Evolutionary conservation across 2,329 filamentous ascomycete genomes (phyloP).

Genomic region (Seiridium unicorne): DNA sequence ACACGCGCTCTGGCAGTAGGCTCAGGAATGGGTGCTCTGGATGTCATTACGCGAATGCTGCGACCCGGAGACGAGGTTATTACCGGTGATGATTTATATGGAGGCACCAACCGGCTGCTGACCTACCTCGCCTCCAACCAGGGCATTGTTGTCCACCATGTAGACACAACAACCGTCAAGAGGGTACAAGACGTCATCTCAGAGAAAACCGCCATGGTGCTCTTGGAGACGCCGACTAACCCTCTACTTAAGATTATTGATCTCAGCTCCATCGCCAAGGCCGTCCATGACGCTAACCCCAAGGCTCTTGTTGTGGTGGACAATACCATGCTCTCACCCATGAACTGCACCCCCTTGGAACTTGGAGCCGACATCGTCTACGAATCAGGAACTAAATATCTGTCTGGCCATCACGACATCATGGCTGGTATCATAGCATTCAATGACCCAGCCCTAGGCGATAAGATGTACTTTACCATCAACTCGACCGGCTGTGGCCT

Average conservation of each 20-base stretch:
- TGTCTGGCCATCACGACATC: constrained; percentile 96
- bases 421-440: constrained; percentile 97
- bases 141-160: constrained; percentile 91
- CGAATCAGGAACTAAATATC: constrained; percentile 96
- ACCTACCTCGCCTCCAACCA: constrained; percentile 88
- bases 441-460: constrained; percentile 77
- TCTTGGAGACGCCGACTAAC: constrained; percentile 96
- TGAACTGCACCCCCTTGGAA: constrained; percentile 90
- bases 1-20: constrained; percentile 87
- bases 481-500: constrained; percentile 94
- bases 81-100: constrained; percentile 95
- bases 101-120: constrained; percentile 88
- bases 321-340: constrained; percentile 98
- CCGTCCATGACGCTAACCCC: constrained; percentile 75
- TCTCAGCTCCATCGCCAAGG: constrained; percentile 73
- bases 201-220: constrained; percentile 87
- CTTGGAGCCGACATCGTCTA: constrained; percentile 95
- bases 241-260: constrained; percentile 98
- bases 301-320: constrained; percentile 86
- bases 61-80: constrained; percentile 95
- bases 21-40: constrained; percentile 94
- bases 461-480: constrained; percentile 95
- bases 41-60: constrained; percentile 90
- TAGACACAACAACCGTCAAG: constrained; percentile 83
- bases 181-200: constrained; percentile 68